Evolutionary conservation across 2,329 filamentous ascomycete genomes (phyloP), one percentile per base, ranked within the genome.

Genomic region (Diplodia intermedia): DNA sequence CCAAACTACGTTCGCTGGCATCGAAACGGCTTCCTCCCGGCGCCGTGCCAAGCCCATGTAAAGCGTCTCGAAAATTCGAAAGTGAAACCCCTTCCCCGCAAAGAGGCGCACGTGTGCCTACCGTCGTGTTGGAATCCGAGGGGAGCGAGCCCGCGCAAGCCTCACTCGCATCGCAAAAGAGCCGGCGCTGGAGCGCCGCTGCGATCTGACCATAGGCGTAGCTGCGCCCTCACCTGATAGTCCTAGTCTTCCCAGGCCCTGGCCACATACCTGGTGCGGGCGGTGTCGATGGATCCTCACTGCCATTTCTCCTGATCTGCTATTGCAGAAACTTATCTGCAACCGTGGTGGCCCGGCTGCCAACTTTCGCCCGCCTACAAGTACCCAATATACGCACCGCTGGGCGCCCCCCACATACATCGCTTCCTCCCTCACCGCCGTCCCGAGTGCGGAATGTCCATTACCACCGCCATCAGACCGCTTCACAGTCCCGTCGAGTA

Each of bases 401-500:
- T 49, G 65, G 43, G 65, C 56, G 31, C 56, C 54, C 63, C 66
- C 66, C 66, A 67, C 66, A 61, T 61, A 62, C 57, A 31, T 56
- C 56, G 11, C 66, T 36, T 29, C 52, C 43, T 56, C 50, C 66
- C 43, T 63, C 66, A 68, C 66, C 66, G 66, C 66, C 66, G 55
- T 50, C 55, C 66, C 65, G 52, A 40, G 60, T 52, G 66, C 66
- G 66, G 66, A 63, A 63, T 65, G 50, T 68, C 66, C 66, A 68
- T 68, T 52, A 68, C 66, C 53, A 67, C 66, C 54, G 36, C 52
- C 65, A 69, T 69, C 55, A 65, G 67, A 54, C 67, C 57, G 67
- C 61, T 69, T 8, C 49, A 36, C 31, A 69, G 61, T 66, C 67
- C 67, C 40, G 43, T 69, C 71, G 75, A 76, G 71, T 79, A 77